Percentiles rank a stretch among this genome's conserved stretches.
Conservation (phyloP, 345 rosid genomes). For the Camelina sativa region DNA sequence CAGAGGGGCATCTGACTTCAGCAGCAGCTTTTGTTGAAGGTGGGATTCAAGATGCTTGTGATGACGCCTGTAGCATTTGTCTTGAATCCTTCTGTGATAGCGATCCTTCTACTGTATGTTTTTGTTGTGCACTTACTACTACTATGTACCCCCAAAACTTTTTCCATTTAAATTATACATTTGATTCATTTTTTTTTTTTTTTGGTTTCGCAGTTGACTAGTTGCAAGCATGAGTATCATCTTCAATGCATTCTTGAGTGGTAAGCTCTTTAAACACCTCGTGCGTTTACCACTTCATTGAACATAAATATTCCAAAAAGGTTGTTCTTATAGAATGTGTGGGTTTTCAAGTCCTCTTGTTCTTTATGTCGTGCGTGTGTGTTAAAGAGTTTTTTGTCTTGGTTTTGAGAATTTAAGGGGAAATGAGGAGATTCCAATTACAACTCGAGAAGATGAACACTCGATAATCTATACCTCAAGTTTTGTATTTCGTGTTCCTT, state of each 20-base stretch:
- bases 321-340: neutral
- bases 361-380: neutral
- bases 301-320: neutral
- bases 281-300: no score
- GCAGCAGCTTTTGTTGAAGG: slow-evolving; percentile 98
- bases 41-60: slow-evolving; percentile 95
- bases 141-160: neutral
- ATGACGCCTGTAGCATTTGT: slow-evolving; percentile 97
- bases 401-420: neutral
- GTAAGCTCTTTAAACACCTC: slow-evolving; percentile 41
- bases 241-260: slow-evolving; percentile 98
- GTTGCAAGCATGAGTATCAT: slow-evolving; percentile 97
- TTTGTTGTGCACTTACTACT: slow-evolving; percentile 8
- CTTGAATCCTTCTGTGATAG: slow-evolving; percentile 82
- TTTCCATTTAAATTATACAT: neutral
- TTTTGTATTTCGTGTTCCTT: slow-evolving; percentile 5
- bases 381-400: neutral
- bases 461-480: neutral
- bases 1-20: slow-evolving; percentile 78
- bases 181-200: slow-evolving; percentile 5
- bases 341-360: slow-evolving; percentile 2
- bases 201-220: slow-evolving; percentile 55
- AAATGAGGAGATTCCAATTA: neutral
- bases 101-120: slow-evolving; percentile 82
- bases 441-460: neutral